A percentile compares a stretch with the other conserved stretches of the same genome.
phyloP scores from a whole-genome alignment of 768 basidiomycete species.

The Rhodotorula toruloides region DNA sequence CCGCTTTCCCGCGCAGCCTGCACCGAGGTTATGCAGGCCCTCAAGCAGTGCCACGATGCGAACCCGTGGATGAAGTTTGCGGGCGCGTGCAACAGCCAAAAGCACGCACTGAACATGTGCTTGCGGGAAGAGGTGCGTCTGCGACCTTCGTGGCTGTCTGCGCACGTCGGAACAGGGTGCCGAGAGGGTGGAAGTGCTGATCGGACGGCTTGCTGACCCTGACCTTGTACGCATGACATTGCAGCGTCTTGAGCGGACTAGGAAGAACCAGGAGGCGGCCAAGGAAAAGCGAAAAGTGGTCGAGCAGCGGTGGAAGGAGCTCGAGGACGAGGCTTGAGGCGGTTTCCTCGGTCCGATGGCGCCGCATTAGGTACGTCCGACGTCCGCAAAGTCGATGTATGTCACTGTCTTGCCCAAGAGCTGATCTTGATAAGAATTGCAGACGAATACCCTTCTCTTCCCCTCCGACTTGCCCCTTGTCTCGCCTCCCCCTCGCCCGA shows the following conservation, averaged over 20 bases:
- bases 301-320: constrained; percentile 24
- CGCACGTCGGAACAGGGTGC: background rate
- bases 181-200: no score
- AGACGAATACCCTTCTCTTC: no score
- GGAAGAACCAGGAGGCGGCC: constrained; percentile 11
- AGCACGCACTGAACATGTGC: constrained; percentile 32
- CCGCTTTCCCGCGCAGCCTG: constrained; percentile 11
- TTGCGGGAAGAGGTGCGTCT: constrained; percentile 20
- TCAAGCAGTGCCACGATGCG: constrained; percentile 31
- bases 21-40: constrained; percentile 22
- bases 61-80: constrained; percentile 26
- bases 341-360: background rate
- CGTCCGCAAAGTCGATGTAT: no score
- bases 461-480: background rate
- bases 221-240: no score
- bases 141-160: background rate
- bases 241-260: constrained; percentile 15
- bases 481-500: no score
- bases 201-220: background rate
- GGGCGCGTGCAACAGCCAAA: constrained; percentile 31
- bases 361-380: background rate
- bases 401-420: no score
- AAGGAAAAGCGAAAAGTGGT: constrained; percentile 19
- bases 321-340: constrained; percentile 19
- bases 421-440: no score